Evolutionary conservation across 106 monocot genomes (phyloP).

Genomic region (Phalaenopsis equestris): DNA sequence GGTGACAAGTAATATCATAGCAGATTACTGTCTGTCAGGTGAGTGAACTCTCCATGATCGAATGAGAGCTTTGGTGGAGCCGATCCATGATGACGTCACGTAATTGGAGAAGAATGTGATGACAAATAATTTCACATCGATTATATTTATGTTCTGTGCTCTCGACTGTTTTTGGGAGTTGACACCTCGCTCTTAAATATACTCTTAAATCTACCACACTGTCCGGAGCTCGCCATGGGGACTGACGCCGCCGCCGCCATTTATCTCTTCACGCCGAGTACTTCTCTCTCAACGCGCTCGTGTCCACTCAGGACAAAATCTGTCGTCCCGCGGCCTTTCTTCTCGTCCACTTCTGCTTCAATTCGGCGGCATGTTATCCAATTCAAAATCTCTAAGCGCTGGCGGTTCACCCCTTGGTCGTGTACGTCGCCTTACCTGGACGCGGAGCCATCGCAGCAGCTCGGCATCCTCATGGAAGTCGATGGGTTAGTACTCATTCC

Average conservation of each 20-base stretch:
- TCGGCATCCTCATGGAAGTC: slow-evolving; percentile 57
- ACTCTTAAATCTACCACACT: background rate
- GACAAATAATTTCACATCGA: no score
- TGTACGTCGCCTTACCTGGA: slow-evolving; percentile 6
- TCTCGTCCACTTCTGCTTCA: background rate
- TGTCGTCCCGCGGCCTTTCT: slow-evolving; percentile 7
- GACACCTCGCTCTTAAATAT: no score
- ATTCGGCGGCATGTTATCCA: background rate
- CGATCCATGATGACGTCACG: no score
- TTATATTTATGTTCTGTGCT: no score
- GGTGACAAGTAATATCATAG: no score
- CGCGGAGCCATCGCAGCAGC: slow-evolving; percentile 8
- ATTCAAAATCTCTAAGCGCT: slow-evolving; percentile 10
- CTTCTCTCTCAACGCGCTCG: slow-evolving; percentile 7
- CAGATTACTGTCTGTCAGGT: no score
- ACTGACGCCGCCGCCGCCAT: slow-evolving; percentile 4
- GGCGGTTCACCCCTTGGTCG: background rate
- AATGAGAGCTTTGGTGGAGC: no score
- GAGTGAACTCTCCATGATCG: no score
- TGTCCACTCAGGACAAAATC: background rate
- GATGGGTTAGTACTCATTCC: slow-evolving; percentile 36
- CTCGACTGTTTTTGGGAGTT: no score
- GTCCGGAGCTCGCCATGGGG: background rate
- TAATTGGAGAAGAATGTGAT: no score
- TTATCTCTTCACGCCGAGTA: slow-evolving; percentile 11